Base-by-base conservation (phyloP, 495 filamentous ascomycete genomes). In the Talaromyces borbonicus region DNA sequence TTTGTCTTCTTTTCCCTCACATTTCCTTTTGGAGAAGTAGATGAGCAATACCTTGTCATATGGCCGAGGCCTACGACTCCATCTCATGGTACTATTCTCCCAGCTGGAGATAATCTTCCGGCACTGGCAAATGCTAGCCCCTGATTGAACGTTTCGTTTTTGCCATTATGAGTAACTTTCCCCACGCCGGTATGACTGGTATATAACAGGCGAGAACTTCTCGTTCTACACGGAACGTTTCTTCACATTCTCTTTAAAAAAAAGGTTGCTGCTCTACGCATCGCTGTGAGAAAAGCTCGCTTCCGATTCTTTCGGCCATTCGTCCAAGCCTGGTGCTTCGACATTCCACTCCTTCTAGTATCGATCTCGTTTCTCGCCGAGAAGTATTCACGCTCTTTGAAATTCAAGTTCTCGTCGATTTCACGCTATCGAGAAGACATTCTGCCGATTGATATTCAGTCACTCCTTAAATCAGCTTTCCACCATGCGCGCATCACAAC, bases 401-500 rank as follows among this genome's bases (percentile, higher is more conserved):
- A 38, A n/a, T n/a, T n/a, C n/a, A 37, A 37, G 9, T 19, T 20
- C 16, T 19, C 14, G 18, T 12, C 14, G 19, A 5, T 36, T 36
- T 36, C 5, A 11, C 8, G 1, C 0, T n/a, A 20, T 41, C 26
- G 22, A 25, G 19, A 41, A 26, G 15, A 14, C 5, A 9, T 26
- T 41, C 38, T 18, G 19, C 23, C 8, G 23, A 24, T 41, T 41
- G 24, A 9, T 19, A 39, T 38, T 20, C 32, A 12, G 24, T n/a
- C 24, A 29, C 6, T 38, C 15, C 46, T 46, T 35, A 20, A 11
- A 19, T 32, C 43, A 20, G 25, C 11, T 20, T 11, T 35, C 24
- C 29, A 60, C 55, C 25, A 75, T 76, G 72, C 64, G 49, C 61
- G 48, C 64, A 42, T 66, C 60, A 18, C 68, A 64, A 2, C 52